These are phyloP conservation scores for Yamadazyma jaroonii DNA, from an alignment of 1,139 yeast species.

Conservation along the genomic window DNA sequence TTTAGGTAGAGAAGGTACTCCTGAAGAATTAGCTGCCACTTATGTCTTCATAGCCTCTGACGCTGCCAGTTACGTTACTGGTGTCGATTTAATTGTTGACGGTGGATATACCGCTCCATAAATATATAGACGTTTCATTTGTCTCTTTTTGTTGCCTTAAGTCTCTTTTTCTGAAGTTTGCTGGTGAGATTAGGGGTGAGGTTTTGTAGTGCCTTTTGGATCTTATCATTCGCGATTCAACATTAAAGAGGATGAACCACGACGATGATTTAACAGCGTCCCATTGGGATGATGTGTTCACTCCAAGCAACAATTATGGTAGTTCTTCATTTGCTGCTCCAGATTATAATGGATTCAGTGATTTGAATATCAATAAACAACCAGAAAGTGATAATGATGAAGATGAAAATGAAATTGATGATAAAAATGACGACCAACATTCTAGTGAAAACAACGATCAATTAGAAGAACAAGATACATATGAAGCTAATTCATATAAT, in stretches of 20 bases:
- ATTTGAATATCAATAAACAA: constrained; percentile 18
- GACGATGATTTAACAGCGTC: constrained; percentile 35
- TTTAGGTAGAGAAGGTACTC: constrained; percentile 75
- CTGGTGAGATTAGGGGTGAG: no score
- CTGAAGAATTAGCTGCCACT: constrained; percentile 80
- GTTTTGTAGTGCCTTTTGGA: not conserved
- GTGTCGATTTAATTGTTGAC: constrained; percentile 78
- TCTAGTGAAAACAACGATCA: constrained; percentile 2
- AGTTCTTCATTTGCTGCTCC: constrained; percentile 12
- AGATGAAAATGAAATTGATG: constrained; percentile 17
- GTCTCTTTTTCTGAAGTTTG: no score
- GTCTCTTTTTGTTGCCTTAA: not conserved
- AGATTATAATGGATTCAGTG: constrained; percentile 25
- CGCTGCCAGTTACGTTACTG: constrained; percentile 81
- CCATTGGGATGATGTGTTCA: constrained; percentile 36
- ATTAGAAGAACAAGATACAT: not conserved
- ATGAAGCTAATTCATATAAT: not conserved
- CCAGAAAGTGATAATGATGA: constrained; percentile 15
- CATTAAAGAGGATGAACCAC: constrained; percentile 22
- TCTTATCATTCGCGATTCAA: constrained; percentile 2
- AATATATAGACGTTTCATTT: not conserved
- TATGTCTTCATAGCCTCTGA: constrained; percentile 77
- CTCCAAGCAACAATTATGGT: constrained; percentile 16
- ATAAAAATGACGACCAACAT: constrained; percentile 8
- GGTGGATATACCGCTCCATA: constrained; percentile 69